Evolutionary conservation across 176 grass and related monocot genomes (phyloP).

Genomic region (Eleusine coracana): DNA sequence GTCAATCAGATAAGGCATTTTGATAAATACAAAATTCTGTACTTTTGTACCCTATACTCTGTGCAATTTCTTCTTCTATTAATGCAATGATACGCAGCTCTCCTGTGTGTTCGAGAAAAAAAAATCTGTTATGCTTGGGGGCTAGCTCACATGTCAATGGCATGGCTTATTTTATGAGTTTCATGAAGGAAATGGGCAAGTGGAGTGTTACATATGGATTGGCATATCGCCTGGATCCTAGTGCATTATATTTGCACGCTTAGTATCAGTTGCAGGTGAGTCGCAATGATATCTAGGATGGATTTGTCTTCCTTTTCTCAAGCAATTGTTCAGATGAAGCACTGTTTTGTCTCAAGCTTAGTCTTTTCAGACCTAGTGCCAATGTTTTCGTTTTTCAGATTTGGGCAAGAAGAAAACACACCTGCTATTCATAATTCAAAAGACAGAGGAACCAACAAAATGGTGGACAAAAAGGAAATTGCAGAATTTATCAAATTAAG

Average conservation of each 20-base stretch:
- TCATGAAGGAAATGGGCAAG: background rate
- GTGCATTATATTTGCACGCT: background rate
- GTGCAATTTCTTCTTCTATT: too few species aligned
- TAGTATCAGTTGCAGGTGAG: too few species aligned
- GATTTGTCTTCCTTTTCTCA: background rate
- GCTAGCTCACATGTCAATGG: background rate
- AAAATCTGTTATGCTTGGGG: background rate
- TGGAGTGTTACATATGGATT: background rate
- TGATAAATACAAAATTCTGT: background rate
- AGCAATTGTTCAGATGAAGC: constrained; percentile 18
- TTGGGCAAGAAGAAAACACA: constrained; percentile 9
- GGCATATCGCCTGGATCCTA: background rate
- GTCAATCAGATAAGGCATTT: constrained; percentile 23
- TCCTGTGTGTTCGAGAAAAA: too few species aligned
- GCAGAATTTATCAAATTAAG: constrained; percentile 18
- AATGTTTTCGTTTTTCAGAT: background rate
- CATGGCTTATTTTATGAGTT: background rate
- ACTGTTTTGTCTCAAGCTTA: constrained; percentile 13
- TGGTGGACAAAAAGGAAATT: constrained; percentile 3
- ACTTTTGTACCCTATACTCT: too few species aligned
- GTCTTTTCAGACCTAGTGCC: constrained; percentile 11
- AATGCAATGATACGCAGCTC: too few species aligned
- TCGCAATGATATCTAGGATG: background rate
- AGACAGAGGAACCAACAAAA: constrained; percentile 26
- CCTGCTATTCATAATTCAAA: constrained; percentile 7